Evolutionary conservation across 208 protist species (phyloP).

Genomic region (Leishmania aethiopica): DNA sequence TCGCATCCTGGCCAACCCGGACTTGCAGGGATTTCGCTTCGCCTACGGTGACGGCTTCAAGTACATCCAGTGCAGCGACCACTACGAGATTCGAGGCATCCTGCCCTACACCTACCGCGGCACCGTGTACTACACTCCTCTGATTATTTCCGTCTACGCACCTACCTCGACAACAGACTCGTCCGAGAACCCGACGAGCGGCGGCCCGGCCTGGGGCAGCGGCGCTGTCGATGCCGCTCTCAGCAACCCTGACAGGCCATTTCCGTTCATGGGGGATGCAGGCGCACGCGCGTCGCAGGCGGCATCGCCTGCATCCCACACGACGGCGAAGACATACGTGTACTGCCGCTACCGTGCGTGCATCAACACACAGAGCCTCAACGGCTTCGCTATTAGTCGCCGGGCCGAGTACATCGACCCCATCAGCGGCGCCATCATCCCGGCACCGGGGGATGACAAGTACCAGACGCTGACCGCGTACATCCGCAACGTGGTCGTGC

Average conservation of each 20-base stretch:
- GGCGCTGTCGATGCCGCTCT: background rate
- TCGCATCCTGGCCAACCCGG: constrained; percentile 27
- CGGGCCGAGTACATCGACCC: constrained; percentile 79
- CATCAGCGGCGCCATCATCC: constrained; percentile 59
- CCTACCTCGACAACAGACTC: background rate
- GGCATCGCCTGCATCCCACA: background rate
- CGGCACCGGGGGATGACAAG: constrained; percentile 45
- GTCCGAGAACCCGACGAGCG: background rate
- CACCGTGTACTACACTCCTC: constrained; percentile 74
- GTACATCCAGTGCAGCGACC: constrained; percentile 47
- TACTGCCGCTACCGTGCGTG: constrained; percentile 66
- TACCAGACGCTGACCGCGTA: constrained; percentile 43
- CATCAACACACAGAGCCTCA: constrained; percentile 47
- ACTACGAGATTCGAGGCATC: constrained; percentile 61
- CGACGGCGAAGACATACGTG: background rate
- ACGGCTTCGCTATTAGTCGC: constrained; percentile 55
- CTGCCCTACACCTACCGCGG: constrained; percentile 71
- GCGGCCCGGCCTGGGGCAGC: background rate
- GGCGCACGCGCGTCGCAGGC: background rate
- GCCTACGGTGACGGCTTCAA: constrained; percentile 65
- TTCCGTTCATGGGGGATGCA: background rate
- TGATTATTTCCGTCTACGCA: constrained; percentile 62
- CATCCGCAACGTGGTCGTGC: constrained; percentile 47
- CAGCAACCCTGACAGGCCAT: background rate
- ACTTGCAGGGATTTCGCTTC: constrained; percentile 60